These are phyloP conservation scores for Helotiales sp. DNA, from an alignment of 2,329 filamentous ascomycete species.

Conservation along the genomic window DNA sequence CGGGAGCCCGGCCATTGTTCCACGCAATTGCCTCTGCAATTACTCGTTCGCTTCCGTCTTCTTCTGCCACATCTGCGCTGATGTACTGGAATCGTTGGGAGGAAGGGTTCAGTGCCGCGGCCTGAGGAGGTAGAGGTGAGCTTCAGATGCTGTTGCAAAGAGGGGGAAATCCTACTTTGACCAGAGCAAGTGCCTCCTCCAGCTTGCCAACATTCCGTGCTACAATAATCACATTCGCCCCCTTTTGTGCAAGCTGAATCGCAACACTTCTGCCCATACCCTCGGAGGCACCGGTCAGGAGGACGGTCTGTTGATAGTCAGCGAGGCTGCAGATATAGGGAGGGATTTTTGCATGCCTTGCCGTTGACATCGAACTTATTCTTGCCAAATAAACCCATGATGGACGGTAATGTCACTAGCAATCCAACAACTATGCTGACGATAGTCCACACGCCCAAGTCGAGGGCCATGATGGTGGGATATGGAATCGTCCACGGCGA, in stretches of 20 bases:
- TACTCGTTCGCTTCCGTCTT: constrained; percentile 71
- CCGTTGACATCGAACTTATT: constrained; percentile 86
- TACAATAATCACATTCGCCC: constrained; percentile 85
- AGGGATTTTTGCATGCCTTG: constrained; percentile 59
- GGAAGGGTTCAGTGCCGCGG: constrained; percentile 66
- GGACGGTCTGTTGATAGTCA: constrained; percentile 67
- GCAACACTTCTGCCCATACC: constrained; percentile 85
- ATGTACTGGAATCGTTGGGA: constrained; percentile 84
- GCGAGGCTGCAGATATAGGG: constrained; percentile 4
- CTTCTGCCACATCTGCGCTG: constrained; percentile 77
- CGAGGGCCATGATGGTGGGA: constrained; percentile 20
- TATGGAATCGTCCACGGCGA: background rate
- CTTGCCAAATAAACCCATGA: constrained; percentile 73
- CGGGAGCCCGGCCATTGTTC: constrained; percentile 76
- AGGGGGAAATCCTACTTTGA: constrained; percentile 56
- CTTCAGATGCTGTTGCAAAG: background rate
- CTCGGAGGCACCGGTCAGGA: constrained; percentile 91
- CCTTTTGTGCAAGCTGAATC: constrained; percentile 76
- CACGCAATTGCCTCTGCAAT: constrained; percentile 75
- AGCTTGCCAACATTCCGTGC: constrained; percentile 80
- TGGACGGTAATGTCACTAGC: constrained; percentile 40
- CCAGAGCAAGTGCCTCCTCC: constrained; percentile 66
- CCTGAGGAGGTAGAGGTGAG: constrained; percentile 48
- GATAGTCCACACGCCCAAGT: constrained; percentile 28
- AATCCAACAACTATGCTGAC: constrained; percentile 23